Conservation (phyloP, 2,329 filamentous ascomycete species). For the Lasiodiplodia sp. region DNA sequence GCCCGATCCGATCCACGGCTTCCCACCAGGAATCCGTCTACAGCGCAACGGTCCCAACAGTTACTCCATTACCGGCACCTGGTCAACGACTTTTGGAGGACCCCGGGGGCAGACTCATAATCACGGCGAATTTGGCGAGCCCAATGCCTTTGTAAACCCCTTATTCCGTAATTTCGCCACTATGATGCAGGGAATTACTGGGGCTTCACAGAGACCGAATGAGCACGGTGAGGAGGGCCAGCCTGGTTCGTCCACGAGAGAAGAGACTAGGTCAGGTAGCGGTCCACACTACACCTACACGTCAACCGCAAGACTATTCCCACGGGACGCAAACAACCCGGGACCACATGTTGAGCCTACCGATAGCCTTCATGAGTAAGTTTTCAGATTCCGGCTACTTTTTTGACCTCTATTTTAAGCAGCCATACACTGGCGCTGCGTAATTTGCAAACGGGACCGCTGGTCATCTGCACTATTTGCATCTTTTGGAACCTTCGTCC, state of each 20-base stretch:
- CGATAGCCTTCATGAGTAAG: conserved; percentile 58
- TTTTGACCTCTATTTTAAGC: background rate
- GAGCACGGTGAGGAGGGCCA: conserved; percentile 35
- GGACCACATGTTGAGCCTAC: conserved; percentile 56
- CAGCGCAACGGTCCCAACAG: conserved; percentile 43
- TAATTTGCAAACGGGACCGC: background rate
- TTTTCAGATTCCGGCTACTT: conserved; percentile 20
- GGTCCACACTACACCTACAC: conserved; percentile 41
- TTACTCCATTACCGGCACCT: conserved; percentile 45
- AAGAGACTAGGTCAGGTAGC: conserved; percentile 32
- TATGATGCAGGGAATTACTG: conserved; percentile 56
- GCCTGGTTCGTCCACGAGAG: background rate
- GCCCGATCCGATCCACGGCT: background rate
- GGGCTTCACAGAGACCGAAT: conserved; percentile 33
- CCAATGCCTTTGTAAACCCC: conserved; percentile 30
- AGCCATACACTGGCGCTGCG: background rate
- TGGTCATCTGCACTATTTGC: background rate
- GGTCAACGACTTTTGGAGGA: conserved; percentile 30
- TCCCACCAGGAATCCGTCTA: conserved; percentile 50
- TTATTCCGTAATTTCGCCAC: conserved; percentile 53
- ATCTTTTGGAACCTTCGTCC: background rate
- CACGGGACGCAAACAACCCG: conserved; percentile 60
- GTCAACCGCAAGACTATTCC: conserved; percentile 49
- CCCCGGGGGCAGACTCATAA: conserved; percentile 39
- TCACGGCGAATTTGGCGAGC: conserved; percentile 32